phyloP scores from a whole-genome alignment of 108 stramenopile species.

The Nitzschia sp. region DNA sequence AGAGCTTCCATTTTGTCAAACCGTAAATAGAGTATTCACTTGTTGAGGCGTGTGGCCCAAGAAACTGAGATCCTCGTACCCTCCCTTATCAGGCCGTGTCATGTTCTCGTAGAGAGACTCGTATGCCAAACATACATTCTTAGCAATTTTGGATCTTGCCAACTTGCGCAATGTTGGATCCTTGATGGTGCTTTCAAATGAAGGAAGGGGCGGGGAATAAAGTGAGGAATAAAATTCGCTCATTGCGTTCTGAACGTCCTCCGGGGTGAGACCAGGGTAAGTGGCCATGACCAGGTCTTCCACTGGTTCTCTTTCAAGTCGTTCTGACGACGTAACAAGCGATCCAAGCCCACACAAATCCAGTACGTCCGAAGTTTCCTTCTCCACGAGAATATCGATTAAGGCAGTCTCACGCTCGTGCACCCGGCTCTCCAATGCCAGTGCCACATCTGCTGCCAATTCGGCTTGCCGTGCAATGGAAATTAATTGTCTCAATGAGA shows the following conservation, averaged over 20 bases:
- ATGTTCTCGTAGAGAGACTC: slow-evolving; percentile 54
- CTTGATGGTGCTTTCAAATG: slow-evolving; percentile 74
- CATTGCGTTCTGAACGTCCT: slow-evolving; percentile 61
- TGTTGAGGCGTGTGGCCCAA: slow-evolving; percentile 73
- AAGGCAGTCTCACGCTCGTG: slow-evolving; percentile 54
- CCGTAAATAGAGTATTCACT: slow-evolving; percentile 70
- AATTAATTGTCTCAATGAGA: slow-evolving; percentile 57
- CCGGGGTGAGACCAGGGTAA: slow-evolving; percentile 72
- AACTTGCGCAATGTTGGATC: slow-evolving; percentile 76
- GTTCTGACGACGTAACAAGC: slow-evolving; percentile 44
- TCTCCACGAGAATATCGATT: slow-evolving; percentile 61
- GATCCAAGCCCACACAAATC: slow-evolving; percentile 66
- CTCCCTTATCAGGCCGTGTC: slow-evolving; percentile 51
- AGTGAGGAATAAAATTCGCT: slow-evolving; percentile 80
- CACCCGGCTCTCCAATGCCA: slow-evolving; percentile 47
- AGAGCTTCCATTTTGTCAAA: slow-evolving; percentile 10
- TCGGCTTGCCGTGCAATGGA: slow-evolving; percentile 52
- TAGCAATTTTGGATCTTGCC: slow-evolving; percentile 67
- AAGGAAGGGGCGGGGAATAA: slow-evolving; percentile 78
- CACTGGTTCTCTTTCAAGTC: slow-evolving; percentile 52
- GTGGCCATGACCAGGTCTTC: slow-evolving; percentile 75
- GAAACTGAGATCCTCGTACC: slow-evolving; percentile 77
- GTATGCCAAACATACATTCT: slow-evolving; percentile 58
- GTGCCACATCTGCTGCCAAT: slow-evolving; percentile 38
- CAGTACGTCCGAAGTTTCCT: slow-evolving; percentile 63